Evolutionary conservation across 495 filamentous ascomycete genomes (phyloP), one percentile per base, ranked within the genome.

Genomic region (Lophium mytilinum): DNA sequence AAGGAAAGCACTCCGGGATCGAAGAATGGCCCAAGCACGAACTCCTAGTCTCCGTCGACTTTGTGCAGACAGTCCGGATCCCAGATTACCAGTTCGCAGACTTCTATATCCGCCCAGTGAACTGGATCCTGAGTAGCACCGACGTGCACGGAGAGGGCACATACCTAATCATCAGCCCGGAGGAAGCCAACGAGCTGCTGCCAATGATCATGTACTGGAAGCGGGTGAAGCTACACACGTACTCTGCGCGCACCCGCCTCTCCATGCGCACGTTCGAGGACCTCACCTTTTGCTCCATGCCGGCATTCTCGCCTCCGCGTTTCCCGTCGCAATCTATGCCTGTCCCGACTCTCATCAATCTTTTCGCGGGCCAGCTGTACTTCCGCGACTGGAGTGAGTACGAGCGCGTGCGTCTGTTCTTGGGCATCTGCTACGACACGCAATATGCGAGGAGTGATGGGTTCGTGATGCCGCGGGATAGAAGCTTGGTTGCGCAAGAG

Each of bases 131-230:
- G 60, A 64, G 35, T 9, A 2, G 21, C 36, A 15, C 14, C 37
- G 8, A 47, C 21, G 40, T 24, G 19, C 51, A 54, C 14, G 53
- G 37, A 6, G 62, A 66, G 30, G 41, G 62, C 4, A 49, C 59
- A 34, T 70, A 82, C 55, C 67, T 86, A 14, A 67, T 87, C 18
- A 73, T 88, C 55, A 87, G 83, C 66, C 79, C 81, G 8, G 82
- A 65, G 50, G 85, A 90, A 62, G 84, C 81, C 8, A 72, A 84
- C 34, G 10, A 65, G 18, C 67, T 87, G 5, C 66, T 78, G n/a
- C 64, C 70, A 0, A 50, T 12, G 3, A 76, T 83, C 19, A 45
- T 45, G 5, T 19, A 53, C 34, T 72, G 67, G 2, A 58, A 50
- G 0, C 10, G 7, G 2, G 78, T 79, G 10, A 67, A 59, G 0